phyloP scores from a whole-genome alignment of 2,329 filamentous ascomycete species.

The Alternaria burnsii region DNA sequence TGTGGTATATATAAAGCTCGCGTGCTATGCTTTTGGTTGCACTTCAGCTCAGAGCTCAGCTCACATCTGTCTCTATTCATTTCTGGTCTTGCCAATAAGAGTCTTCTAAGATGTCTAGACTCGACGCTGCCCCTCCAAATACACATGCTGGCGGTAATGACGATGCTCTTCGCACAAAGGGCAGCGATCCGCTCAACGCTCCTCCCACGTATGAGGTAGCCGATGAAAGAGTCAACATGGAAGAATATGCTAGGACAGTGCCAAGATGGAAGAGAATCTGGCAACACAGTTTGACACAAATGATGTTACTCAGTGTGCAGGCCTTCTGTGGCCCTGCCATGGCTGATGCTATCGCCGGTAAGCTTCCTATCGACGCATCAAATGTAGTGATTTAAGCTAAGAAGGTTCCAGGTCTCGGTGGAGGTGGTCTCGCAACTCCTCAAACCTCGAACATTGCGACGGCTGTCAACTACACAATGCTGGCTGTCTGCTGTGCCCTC shows the following conservation, averaged over 20 bases:
- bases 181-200: constrained; percentile 33
- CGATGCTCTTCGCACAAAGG: constrained; percentile 40
- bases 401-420: constrained; percentile 34
- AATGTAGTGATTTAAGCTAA: neutral
- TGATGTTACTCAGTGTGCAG: constrained; percentile 59
- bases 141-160: constrained; percentile 44
- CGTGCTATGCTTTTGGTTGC: constrained; percentile 1
- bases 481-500: constrained; percentile 49
- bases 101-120: constrained; percentile 36
- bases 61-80: neutral
- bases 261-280: constrained; percentile 57
- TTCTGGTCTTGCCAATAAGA: neutral
- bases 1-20: constrained; percentile 26
- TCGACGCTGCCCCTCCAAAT: constrained; percentile 45
- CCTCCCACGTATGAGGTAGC: constrained; percentile 24
- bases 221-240: constrained; percentile 51
- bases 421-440: constrained; percentile 57
- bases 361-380: neutral
- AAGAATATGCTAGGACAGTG: constrained; percentile 36
- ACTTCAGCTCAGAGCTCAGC: constrained; percentile 14
- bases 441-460: constrained; percentile 55
- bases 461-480: constrained; percentile 40
- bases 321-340: constrained; percentile 51
- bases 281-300: constrained; percentile 60
- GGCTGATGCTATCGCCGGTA: constrained; percentile 44